Percentiles rank a stretch among this genome's conserved stretches.
Evolutionary conservation across 345 rosid species (phyloP).

Genomic region (Populus tremula): DNA sequence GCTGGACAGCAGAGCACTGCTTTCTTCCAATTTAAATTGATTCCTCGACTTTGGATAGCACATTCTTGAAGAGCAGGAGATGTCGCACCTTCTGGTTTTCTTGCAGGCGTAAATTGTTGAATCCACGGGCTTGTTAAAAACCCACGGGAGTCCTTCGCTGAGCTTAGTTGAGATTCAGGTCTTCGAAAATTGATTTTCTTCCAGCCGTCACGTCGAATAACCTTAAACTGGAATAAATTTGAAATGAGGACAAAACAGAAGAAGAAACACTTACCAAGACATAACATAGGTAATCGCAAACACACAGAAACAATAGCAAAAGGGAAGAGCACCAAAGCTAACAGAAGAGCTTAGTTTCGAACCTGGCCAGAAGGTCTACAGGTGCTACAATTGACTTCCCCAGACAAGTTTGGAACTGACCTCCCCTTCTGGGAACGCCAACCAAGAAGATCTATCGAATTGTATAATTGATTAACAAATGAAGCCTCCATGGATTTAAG

Average conservation of each 20-base stretch:
- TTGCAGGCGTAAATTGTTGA: slow-evolving; percentile 46
- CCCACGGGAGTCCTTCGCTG: slow-evolving; percentile 21
- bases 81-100: slow-evolving; percentile 19
- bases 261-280: not conserved
- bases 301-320: not conserved
- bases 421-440: slow-evolving; percentile 33
- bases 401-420: slow-evolving; percentile 26
- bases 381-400: slow-evolving; percentile 15
- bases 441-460: slow-evolving; percentile 42
- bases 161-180: slow-evolving; percentile 35
- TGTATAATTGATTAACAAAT: slow-evolving; percentile 69
- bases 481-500: slow-evolving; percentile 90
- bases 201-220: slow-evolving; percentile 68
- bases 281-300: not conserved
- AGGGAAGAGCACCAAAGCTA: not conserved
- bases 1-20: slow-evolving; percentile 30
- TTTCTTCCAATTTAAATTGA: slow-evolving; percentile 36
- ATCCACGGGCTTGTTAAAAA: slow-evolving; percentile 63
- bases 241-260: slow-evolving; percentile 6
- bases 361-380: slow-evolving; percentile 64
- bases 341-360: slow-evolving; percentile 1
- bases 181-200: slow-evolving; percentile 44
- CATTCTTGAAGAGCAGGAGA: slow-evolving; percentile 15
- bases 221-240: slow-evolving; percentile 52
- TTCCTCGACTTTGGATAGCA: slow-evolving; percentile 20